Evolutionary conservation across 345 rosid species (phyloP).

Genomic region (Angophora floribunda): DNA sequence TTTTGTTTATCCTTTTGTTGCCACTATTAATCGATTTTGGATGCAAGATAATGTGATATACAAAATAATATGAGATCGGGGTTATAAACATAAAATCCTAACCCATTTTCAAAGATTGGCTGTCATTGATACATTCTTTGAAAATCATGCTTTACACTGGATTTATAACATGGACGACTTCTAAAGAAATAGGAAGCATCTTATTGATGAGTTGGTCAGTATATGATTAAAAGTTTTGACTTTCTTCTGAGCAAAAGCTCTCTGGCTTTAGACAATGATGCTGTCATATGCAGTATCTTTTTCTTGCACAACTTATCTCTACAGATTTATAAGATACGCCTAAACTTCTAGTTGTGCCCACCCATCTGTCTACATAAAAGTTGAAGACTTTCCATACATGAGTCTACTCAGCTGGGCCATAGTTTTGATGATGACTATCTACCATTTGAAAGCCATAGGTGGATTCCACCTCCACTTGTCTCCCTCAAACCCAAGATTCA

Average conservation of each 20-base stretch:
- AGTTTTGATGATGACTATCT: neutral
- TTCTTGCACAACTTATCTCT: neutral
- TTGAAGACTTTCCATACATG: neutral
- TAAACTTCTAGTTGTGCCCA: neutral
- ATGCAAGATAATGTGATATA: neutral
- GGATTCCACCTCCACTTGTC: conserved; percentile 38
- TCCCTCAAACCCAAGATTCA: neutral
- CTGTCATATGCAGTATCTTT: neutral
- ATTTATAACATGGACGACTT: neutral
- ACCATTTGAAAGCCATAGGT: conserved; percentile 22
- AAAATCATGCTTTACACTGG: neutral
- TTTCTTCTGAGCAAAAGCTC: neutral
- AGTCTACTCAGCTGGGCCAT: conserved; percentile 23
- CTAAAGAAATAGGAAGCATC: neutral
- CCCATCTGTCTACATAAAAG: neutral
- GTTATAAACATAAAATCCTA: neutral
- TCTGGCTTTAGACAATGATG: neutral
- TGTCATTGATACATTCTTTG: neutral
- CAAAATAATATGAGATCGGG: neutral
- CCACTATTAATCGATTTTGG: neutral
- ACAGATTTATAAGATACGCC: neutral
- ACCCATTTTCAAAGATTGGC: neutral
- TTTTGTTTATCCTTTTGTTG: neutral
- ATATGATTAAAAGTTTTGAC: neutral
- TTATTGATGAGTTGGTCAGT: neutral